Conservation (phyloP, 352 stramenopile genomes). For the Pythium coloratum region DNA sequence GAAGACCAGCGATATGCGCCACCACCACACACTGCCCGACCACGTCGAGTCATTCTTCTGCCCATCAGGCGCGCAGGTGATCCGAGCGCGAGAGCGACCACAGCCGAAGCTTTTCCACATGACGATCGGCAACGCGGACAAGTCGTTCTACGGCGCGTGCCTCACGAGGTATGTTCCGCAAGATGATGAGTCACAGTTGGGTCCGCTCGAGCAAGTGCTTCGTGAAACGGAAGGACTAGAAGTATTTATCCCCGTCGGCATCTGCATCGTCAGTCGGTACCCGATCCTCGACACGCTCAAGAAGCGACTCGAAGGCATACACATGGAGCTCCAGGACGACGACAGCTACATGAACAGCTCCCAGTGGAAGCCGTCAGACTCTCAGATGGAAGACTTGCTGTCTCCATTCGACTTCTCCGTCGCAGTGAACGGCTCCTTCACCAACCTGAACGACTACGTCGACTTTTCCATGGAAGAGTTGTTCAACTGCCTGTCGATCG, state of each 20-base stretch:
- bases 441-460: slow-evolving; percentile 56
- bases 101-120: slow-evolving; percentile 78
- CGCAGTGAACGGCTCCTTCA: slow-evolving; percentile 36
- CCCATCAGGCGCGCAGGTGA: slow-evolving; percentile 54
- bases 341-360: slow-evolving; percentile 51
- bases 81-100: slow-evolving; percentile 57
- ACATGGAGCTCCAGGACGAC: slow-evolving; percentile 58
- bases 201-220: slow-evolving; percentile 73
- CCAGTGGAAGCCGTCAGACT: slow-evolving; percentile 54
- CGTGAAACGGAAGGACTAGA: slow-evolving; percentile 81
- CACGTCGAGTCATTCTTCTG: slow-evolving; percentile 85
- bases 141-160: slow-evolving; percentile 78
- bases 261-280: slow-evolving; percentile 84
- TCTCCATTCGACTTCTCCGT: slow-evolving; percentile 64
- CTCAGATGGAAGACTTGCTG: slow-evolving; percentile 64
- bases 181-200: slow-evolving; percentile 63
- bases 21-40: slow-evolving; percentile 80
- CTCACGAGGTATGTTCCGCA: slow-evolving; percentile 79
- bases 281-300: slow-evolving; percentile 83
- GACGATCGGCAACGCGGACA: slow-evolving; percentile 81
- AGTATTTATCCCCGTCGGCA: slow-evolving; percentile 69
- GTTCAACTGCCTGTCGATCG: slow-evolving; percentile 75
- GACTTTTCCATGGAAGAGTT: slow-evolving; percentile 85
- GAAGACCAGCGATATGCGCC: slow-evolving; percentile 59
- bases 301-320: slow-evolving; percentile 60